phyloP scores from a whole-genome alignment of 192 early-diverging fungal genomes.

The Piromyces sp. region DNA sequence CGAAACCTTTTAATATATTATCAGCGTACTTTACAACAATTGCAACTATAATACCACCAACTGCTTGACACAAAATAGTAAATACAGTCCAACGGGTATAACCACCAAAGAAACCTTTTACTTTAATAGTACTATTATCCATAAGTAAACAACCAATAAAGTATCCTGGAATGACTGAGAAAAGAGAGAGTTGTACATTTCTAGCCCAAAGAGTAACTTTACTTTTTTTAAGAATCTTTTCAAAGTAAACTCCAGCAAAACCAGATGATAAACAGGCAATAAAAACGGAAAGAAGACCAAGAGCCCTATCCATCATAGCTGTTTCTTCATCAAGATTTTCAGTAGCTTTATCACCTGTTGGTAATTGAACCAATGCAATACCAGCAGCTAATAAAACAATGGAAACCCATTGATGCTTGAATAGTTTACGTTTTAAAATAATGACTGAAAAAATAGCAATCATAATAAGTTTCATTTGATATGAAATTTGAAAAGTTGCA shows the following conservation, averaged over 20 bases:
- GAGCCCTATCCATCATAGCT: slow-evolving; percentile 15
- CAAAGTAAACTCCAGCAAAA: slow-evolving; percentile 94
- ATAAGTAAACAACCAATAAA: slow-evolving; percentile 54
- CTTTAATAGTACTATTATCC: slow-evolving; percentile 45
- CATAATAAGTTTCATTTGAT: slow-evolving; percentile 91
- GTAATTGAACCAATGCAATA: slow-evolving; percentile 69
- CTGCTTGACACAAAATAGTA: slow-evolving; percentile 73
- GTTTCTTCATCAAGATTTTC: background rate
- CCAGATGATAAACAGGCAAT: slow-evolving; percentile 83
- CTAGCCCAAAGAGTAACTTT: slow-evolving; percentile 73
- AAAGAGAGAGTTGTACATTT: slow-evolving; percentile 82
- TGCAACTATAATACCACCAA: slow-evolving; percentile 86
- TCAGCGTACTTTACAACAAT: slow-evolving; percentile 60
- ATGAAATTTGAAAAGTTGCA: slow-evolving; percentile 90
- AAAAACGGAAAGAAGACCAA: slow-evolving; percentile 61
- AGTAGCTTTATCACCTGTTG: slow-evolving; percentile 8
- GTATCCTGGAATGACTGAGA: slow-evolving; percentile 58
- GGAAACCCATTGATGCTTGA: slow-evolving; percentile 57
- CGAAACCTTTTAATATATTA: slow-evolving; percentile 9
- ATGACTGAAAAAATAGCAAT: slow-evolving; percentile 83
- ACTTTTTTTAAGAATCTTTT: slow-evolving; percentile 86
- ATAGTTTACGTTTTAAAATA: slow-evolving; percentile 54
- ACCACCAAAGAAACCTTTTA: slow-evolving; percentile 78
- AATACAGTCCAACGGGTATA: slow-evolving; percentile 64
- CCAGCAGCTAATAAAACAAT: slow-evolving; percentile 71